phyloP scores from a whole-genome alignment of 371 early-diverging fungal species.

The Mucor lusitanicus region DNA sequence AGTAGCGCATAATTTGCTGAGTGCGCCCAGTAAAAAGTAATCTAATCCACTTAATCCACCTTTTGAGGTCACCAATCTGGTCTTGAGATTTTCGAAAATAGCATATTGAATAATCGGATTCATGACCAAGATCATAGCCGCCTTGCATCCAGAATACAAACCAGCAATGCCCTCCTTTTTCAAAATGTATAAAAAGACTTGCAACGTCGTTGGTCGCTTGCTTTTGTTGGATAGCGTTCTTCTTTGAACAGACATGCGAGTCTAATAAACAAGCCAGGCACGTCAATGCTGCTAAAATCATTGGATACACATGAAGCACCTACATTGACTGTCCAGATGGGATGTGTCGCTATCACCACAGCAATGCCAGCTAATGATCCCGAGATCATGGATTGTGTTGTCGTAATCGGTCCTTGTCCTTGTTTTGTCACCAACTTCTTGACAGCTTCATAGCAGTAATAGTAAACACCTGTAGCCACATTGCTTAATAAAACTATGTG shows the following conservation, averaged over 20 bases:
- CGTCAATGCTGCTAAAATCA: not conserved
- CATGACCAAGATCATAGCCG: constrained; percentile 91
- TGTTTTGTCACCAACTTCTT: constrained; percentile 45
- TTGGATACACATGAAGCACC: not conserved
- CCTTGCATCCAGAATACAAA: constrained; percentile 85
- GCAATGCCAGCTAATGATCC: constrained; percentile 86
- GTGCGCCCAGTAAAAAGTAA: constrained; percentile 91
- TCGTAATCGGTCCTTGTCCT: constrained; percentile 43
- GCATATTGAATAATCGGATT: constrained; percentile 98
- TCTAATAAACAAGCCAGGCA: constrained; percentile 31
- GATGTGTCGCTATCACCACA: constrained; percentile 83
- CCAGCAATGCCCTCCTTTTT: constrained; percentile 82
- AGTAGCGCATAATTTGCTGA: constrained; percentile 93
- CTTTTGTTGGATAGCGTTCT: constrained; percentile 41
- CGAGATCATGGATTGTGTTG: constrained; percentile 81
- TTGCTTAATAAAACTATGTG: constrained; percentile 2
- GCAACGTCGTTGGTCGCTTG: constrained; percentile 36
- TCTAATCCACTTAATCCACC: constrained; percentile 73
- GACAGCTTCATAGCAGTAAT: constrained; percentile 90
- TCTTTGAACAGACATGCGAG: constrained; percentile 59
- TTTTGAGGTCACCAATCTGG: constrained; percentile 61
- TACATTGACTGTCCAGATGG: constrained; percentile 92
- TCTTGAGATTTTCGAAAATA: constrained; percentile 78
- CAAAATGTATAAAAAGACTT: constrained; percentile 67
- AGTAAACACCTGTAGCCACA: constrained; percentile 66